Percentiles rank a stretch among this genome's conserved stretches.
Evolutionary conservation across 1,139 yeast genomes (phyloP).

Genomic region (Blastobotrys indianensis): DNA sequence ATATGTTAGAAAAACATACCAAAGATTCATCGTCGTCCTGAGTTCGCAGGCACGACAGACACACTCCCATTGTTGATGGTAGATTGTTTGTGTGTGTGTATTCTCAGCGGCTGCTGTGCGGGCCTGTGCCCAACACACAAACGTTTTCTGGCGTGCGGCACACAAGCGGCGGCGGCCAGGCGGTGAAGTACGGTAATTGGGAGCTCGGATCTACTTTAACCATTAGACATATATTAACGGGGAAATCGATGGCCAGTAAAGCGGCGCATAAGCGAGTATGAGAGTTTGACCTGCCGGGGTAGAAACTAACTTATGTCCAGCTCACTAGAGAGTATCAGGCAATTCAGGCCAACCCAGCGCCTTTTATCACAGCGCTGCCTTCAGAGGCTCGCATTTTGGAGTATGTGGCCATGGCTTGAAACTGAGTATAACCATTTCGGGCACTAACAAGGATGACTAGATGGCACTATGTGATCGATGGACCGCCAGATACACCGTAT

Average conservation of each 20-base stretch:
- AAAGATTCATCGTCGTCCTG: constrained; percentile 15
- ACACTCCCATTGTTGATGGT: constrained; percentile 21
- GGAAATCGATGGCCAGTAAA: constrained; percentile 31
- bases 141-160: too few relatives aligned
- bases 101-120: too few relatives aligned
- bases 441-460: constrained; percentile 14
- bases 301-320: constrained; percentile 13
- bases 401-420: constrained; percentile 29
- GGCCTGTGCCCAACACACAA: too few relatives aligned
- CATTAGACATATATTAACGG: not conserved
- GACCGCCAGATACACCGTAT: constrained; percentile 84
- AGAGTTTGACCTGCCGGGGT: not conserved
- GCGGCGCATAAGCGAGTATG: constrained; percentile 33
- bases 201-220: not conserved
- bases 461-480: constrained; percentile 77
- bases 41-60: constrained; percentile 21
- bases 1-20: constrained; percentile 3
- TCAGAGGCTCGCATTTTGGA: constrained; percentile 69
- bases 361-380: constrained; percentile 77
- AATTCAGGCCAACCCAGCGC: constrained; percentile 71
- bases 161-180: too few relatives aligned
- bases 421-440: too few relatives aligned
- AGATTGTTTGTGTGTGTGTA: not conserved
- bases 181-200: too few relatives aligned
- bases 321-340: constrained; percentile 75